Conservation (phyloP, 257 asterid genomes). For the Oldenlandia corymbosa region DNA sequence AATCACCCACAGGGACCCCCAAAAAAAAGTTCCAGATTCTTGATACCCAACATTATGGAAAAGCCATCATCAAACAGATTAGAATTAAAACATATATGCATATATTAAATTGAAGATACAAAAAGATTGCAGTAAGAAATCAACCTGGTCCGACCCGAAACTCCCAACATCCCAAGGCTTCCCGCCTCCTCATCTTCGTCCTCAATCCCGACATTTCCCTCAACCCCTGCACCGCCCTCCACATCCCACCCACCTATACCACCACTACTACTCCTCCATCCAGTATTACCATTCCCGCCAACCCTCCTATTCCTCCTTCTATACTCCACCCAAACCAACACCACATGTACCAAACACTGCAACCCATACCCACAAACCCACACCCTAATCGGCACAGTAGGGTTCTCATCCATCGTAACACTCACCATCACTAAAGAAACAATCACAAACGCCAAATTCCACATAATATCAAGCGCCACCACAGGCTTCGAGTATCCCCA, state of each 20-base stretch:
- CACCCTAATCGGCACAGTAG: slow-evolving; percentile 79
- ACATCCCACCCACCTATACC: slow-evolving; percentile 36
- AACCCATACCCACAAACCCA: slow-evolving; percentile 82
- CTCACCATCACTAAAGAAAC: slow-evolving; percentile 58
- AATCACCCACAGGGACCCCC: too few relatives aligned
- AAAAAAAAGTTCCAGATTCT: too few relatives aligned
- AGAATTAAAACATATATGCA: neutral
- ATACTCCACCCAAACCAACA: slow-evolving; percentile 72
- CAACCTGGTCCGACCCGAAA: slow-evolving; percentile 42
- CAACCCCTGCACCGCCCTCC: slow-evolving; percentile 28
- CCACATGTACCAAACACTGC: slow-evolving; percentile 85
- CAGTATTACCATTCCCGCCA: slow-evolving; percentile 14
- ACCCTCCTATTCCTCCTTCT: slow-evolving; percentile 38
- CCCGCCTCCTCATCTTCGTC: slow-evolving; percentile 12
- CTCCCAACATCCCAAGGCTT: slow-evolving; percentile 28
- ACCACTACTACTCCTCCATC: slow-evolving; percentile 28
- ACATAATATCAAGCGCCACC: slow-evolving; percentile 79
- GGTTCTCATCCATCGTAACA: slow-evolving; percentile 49
- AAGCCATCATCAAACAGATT: too few relatives aligned
- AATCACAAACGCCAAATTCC: slow-evolving; percentile 81
- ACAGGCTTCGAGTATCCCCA: slow-evolving; percentile 96
- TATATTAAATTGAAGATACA: neutral
- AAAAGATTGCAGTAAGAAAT: neutral
- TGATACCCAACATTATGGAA: too few relatives aligned
- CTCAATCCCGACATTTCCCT: slow-evolving; percentile 25